Evolutionary conservation across 768 basidiomycete genomes (phyloP).

Genomic region (Russula olivacea): DNA sequence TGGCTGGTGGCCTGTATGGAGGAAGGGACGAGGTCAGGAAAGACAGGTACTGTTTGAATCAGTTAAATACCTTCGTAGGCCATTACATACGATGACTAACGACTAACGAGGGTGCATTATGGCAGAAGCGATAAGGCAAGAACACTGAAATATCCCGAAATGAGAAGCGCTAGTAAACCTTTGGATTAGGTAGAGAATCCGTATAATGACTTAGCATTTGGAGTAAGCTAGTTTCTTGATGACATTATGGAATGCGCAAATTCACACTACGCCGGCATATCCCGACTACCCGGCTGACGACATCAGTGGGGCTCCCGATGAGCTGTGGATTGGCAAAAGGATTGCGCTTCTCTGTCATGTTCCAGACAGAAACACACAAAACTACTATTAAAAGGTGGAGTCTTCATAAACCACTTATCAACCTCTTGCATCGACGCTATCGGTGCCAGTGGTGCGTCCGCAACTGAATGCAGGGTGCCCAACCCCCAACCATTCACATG

Average conservation of each 20-base stretch:
- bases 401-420: not conserved
- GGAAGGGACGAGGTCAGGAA: not conserved
- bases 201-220: not conserved
- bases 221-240: too few species aligned
- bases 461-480: not conserved
- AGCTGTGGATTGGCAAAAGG: too few species aligned
- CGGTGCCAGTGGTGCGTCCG: not conserved
- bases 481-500: not conserved
- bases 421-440: not conserved
- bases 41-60: not conserved
- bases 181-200: not conserved
- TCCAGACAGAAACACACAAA: too few species aligned
- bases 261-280: too few species aligned
- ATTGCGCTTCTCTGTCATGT: not conserved
- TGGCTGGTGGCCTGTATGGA: not conserved
- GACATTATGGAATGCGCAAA: too few species aligned
- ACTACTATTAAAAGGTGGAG: not conserved
- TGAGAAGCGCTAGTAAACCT: not conserved
- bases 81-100: not conserved
- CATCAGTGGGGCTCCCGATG: too few species aligned
- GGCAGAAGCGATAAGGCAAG: not conserved
- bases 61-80: not conserved
- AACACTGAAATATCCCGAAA: not conserved
- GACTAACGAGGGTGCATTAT: not conserved
- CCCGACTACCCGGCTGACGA: too few species aligned